Evolutionary conservation across 306 rosid genomes (phyloP), one percentile per base, ranked within the genome.

Genomic region (Neltuma alba): DNA sequence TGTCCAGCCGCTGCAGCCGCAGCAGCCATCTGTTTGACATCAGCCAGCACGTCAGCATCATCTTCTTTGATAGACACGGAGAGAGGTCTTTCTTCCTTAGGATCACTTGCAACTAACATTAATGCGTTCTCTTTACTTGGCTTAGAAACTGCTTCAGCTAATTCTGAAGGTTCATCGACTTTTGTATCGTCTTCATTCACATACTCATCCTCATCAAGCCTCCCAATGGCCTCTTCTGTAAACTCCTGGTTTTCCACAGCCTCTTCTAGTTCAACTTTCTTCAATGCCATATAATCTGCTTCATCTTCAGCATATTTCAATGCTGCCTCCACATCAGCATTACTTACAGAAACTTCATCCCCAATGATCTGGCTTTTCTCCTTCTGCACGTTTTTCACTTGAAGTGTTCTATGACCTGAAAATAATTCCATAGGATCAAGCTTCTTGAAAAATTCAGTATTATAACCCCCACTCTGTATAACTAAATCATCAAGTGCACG

Each of bases 201-300:
- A 65, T 85, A 89, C 45, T 95, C 99, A 84, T 95, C 99, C 34
- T 95, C 99, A 85, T 95, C 99, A 86, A 91, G 81, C 85, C 98
- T 95, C 83, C 92, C 97, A 67, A 87, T 88, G 70, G 91, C 94
- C 84, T 95, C 99, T 87, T 95, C 99, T 11, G 99, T 90, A 68
- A 95, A 93, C 86, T 95, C 99, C 86, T 95, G 98, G 57, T 95
- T 95, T 72, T 95, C 99, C 82, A 91, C 99, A 36, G 97, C 98
- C 85, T 95, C 99, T 86, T 95, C 99, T 83, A 85, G 89, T 83
- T 95, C 99, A 81, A 90, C 96, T 89, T 82, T 93, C 93, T 93
- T 93, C 79, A 93, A 83, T 47, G 99, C 99, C 98, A 91, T 93
- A 85, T 90, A 93, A 83, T 95, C 99, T 38, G 96, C 99, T 88